Evolutionary conservation across 306 rosid species (phyloP), one percentile per base, ranked within the genome.

Genomic region (Prunus mume): DNA sequence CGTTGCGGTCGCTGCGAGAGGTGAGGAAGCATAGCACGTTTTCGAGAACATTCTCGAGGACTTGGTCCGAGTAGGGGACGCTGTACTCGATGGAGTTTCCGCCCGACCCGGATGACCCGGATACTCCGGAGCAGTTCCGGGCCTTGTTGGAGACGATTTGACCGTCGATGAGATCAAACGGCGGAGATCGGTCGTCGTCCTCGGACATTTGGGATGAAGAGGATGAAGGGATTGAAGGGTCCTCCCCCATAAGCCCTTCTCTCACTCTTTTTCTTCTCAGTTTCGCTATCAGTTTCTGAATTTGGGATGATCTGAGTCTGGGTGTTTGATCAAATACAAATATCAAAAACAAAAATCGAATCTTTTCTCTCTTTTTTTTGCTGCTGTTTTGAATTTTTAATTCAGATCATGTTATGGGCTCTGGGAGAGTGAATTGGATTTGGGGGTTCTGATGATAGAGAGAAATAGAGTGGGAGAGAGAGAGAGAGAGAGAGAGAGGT

Each of bases 1-100:
- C 91, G 93, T 85, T 93, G 28, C 98, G 95, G 90, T 93, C 98
- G 8, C 87, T 84, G 41, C 97, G 87, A 9, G 88, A 84, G 57
- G 88, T 81, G 28, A 93, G 93, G 77, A 93, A 93, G 87, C 89
- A 91, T 61, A 93, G 95, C n/a, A 93, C 98, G 95, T 87, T 93
- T 30, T 93, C 98, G 2, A 93, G 90, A 3, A 93, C 98, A 85
- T 93, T 93, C 86, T 91, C 97, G 6, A 93, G 91, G 13, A 89
- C 93, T 55, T 93, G 93, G 89, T 89, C 98, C 60, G 87, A 87
- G 73, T 80, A 80, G 0, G 90, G 87, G 0, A 82, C 55, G 17
- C 78, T 58, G 73, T 78, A 85, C 28, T 69, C 45, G 74, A 62
- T 30, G 75, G 54, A 87, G 64, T 18, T 63, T 73, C 34, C 61